Conservation (phyloP, 148 eudicot genomes). For the Chenopodium formosanum region DNA sequence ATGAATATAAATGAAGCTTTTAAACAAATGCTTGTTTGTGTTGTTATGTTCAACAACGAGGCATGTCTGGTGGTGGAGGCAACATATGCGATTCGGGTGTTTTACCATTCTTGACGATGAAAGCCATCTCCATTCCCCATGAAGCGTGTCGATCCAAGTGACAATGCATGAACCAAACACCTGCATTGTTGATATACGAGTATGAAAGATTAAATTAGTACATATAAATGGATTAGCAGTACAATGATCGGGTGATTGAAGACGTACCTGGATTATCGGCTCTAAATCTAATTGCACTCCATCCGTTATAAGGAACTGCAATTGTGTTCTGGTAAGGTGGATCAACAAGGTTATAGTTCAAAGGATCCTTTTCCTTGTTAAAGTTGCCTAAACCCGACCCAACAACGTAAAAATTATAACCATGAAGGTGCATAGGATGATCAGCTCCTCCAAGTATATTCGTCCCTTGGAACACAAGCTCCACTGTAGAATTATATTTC, state of each 20-base stretch:
- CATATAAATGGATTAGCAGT: no score
- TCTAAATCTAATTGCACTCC: slow-evolving; percentile 24
- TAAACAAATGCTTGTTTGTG: neutral
- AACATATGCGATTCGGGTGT: slow-evolving; percentile 12
- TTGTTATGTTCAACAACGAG: neutral
- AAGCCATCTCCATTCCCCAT: slow-evolving; percentile 24
- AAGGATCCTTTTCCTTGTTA: neutral
- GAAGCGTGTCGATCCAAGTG: slow-evolving; percentile 22
- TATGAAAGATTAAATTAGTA: no score
- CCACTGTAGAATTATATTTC: slow-evolving; percentile 16
- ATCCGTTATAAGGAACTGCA: slow-evolving; percentile 22
- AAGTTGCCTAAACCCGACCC: no score
- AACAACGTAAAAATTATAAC: neutral
- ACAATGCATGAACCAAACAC: slow-evolving; percentile 23
- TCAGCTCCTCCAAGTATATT: slow-evolving; percentile 5
- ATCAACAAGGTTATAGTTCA: slow-evolving; percentile 24
- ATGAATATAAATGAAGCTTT: no score
- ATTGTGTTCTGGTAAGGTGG: slow-evolving; percentile 27
- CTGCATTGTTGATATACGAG: neutral
- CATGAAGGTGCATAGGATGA: slow-evolving; percentile 35
- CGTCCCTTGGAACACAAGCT: slow-evolving; percentile 27
- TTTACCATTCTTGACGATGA: slow-evolving; percentile 24
- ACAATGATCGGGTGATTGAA: no score
- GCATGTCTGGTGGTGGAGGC: slow-evolving; percentile 18
- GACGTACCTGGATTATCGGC: slow-evolving; percentile 29